A percentile compares a stretch with the other conserved stretches of the same genome.
phyloP scores from a whole-genome alignment of 805 yeast species.

The Yarrowia porcina region DNA sequence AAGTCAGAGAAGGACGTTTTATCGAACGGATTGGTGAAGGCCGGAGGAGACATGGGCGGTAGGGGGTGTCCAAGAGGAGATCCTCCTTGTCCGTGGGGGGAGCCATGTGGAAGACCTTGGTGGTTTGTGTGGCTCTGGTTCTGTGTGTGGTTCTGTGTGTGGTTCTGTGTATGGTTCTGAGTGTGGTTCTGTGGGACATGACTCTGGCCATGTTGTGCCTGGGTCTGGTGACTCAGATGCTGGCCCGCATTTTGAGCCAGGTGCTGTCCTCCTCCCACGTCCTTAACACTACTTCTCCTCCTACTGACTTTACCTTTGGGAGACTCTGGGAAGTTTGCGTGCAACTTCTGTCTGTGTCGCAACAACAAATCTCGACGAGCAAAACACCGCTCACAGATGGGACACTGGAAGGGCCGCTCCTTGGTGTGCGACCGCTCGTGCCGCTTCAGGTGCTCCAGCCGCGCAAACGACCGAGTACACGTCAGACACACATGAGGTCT shows the following conservation, averaged over 20 bases:
- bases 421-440: conserved; percentile 94
- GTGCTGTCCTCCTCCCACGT: too few relatives aligned
- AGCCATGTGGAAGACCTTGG: neutral
- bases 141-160: neutral
- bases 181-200: too few relatives aligned
- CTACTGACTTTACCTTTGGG: conserved; percentile 18
- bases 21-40: conserved; percentile 13
- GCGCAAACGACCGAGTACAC: conserved; percentile 93
- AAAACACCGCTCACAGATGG: conserved; percentile 93
- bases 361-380: conserved; percentile 72
- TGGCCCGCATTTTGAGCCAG: too few relatives aligned
- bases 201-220: neutral
- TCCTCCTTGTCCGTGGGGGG: too few relatives aligned
- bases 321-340: conserved; percentile 42
- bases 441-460: conserved; percentile 89
- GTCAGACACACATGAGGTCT: conserved; percentile 87
- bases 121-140: neutral
- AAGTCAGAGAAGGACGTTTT: neutral
- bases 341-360: conserved; percentile 93
- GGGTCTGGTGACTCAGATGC: too few relatives aligned
- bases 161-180: neutral
- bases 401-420: conserved; percentile 94
- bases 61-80: neutral
- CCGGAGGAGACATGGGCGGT: neutral
- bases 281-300: too few relatives aligned